Base-by-base conservation (phyloP, 2,329 filamentous ascomycete genomes). In the Xylaria sp. region DNA sequence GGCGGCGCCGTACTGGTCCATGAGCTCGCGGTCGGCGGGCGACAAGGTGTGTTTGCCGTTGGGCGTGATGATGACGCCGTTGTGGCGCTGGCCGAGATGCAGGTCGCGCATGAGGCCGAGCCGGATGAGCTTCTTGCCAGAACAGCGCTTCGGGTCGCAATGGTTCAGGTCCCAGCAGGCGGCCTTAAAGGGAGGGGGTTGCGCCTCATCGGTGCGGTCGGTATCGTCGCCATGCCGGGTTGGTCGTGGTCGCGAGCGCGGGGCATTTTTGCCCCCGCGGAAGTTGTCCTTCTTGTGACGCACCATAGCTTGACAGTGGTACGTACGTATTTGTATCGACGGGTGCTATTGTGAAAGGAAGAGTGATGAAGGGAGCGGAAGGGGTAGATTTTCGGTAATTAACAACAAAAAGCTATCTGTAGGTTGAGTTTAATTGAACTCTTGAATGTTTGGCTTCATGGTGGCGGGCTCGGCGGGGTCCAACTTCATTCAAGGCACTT, bases 151-250 rank as follows among this genome's bases (percentile, higher is more conserved):
- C 9, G 95, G 94, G 78, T 99, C 96, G 84, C 96, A 99, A 84
- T 99, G 96, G 71, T 94, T 95, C 41, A 99, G 87, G 78, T 99
- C 96, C 96, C 96, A 99, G 81, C 95, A 98, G 68, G 95, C 96
- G 58, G 96, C 95, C 82, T 97, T 97, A 87, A 94, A 98, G 25
- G 83, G 78, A 48, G 82, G 90, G 72, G 76, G 87, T 20, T 37
- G 52, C 58, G 69, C 77, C 63, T 82, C 76, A 72, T 80, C 73
- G 74, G 75, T 74, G 63, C 84, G 80, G 69, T 83, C 82, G 64
- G 81, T 78, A 60, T 82, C 73, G 64, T 76, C 77, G 31, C 70
- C 73, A 69, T 78, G 78, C 5, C 70, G 70, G 20, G 52, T 31
- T 2, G 70, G 63, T 13, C 56, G 62, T 77, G 82, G 84, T 73